Base-by-base conservation (phyloP, 2,329 filamentous ascomycete genomes). In the Colletotrichum orchidophilum region DNA sequence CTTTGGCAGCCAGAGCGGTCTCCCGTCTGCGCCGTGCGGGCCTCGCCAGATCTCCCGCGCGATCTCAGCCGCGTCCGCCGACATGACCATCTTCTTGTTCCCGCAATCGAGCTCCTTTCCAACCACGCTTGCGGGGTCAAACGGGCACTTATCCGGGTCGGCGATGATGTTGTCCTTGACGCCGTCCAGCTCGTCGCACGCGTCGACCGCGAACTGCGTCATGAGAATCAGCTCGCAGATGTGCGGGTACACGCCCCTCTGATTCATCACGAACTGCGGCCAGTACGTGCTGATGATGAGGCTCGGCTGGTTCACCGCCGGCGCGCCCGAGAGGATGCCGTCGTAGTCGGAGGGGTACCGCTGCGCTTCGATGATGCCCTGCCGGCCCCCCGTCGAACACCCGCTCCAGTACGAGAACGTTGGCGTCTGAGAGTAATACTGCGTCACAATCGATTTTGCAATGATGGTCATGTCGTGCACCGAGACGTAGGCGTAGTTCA, bases 381-480 rank as follows among this genome's bases (percentile, higher is more conserved):
- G 87, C 2, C 88, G 80, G 1, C 89, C 88, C 15, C 88, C 87
- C 0, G 85, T 87, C 2, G 85, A 87, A 73, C 87, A 89, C 15
- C 87, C 87, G 15, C 80, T 78, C 75, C 83, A 88, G 76, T 88
- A 88, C 1, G 82, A 84, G 72, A 83, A 85, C 1, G 79, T 76
- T 1, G 81, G 78, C 4, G 83, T 80, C 1, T 75, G 71, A 29
- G 81, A 79, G 74, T 90, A 90, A 76, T 85, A 89, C 12, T 79
- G 76, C 29, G 83, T 74, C 3, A 83, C 81, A 31, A 90, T 72
- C 5, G 81, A 72, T 75, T 90, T 90, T 27, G 83, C 84, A 4
- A 87, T 74, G 8, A 85, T 79, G 0, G 86, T 83, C 52, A 84
- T 68, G 42, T 73, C 72, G 31, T 72, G 70, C 50, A 73, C 69